Evolutionary conservation across 1,284 basidiomycete genomes (phyloP).

Genomic region (Moniliophthora roreri): DNA sequence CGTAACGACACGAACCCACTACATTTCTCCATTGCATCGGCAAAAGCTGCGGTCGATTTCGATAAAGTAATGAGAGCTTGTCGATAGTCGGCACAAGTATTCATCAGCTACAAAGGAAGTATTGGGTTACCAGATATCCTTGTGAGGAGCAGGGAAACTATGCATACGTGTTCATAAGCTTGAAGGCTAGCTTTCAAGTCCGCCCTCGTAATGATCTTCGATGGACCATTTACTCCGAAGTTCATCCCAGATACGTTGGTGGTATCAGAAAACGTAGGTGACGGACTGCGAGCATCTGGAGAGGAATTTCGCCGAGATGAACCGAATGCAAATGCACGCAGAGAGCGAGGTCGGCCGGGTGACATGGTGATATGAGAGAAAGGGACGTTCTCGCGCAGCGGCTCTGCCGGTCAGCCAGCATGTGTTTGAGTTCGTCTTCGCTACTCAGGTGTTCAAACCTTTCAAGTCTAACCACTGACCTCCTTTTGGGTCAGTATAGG

Average conservation of each 20-base stretch:
- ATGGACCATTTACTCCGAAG: conserved; percentile 68
- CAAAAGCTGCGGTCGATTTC: conserved; percentile 83
- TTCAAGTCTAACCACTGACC: neutral
- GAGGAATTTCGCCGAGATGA: conserved; percentile 47
- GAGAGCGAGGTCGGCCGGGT: conserved; percentile 51
- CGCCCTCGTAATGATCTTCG: conserved; percentile 80
- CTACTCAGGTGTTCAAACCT: neutral
- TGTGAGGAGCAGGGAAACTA: conserved; percentile 26
- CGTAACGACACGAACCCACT: conserved; percentile 57
- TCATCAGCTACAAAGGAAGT: conserved; percentile 65
- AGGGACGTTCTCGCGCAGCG: neutral
- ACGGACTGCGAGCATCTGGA: conserved; percentile 56
- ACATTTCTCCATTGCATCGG: conserved; percentile 82
- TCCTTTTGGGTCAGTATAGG: neutral
- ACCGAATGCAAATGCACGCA: conserved; percentile 54
- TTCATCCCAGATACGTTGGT: conserved; percentile 76
- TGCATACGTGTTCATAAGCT: conserved; percentile 81
- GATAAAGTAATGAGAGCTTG: conserved; percentile 83
- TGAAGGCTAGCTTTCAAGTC: conserved; percentile 78
- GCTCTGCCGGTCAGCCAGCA: neutral
- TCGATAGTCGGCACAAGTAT: conserved; percentile 81
- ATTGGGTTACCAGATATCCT: no score
- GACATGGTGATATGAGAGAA: conserved; percentile 44
- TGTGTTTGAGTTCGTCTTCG: neutral
- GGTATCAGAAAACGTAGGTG: conserved; percentile 80